Base-by-base conservation (phyloP, 306 rosid genomes). In the Cicer yamashitae region DNA sequence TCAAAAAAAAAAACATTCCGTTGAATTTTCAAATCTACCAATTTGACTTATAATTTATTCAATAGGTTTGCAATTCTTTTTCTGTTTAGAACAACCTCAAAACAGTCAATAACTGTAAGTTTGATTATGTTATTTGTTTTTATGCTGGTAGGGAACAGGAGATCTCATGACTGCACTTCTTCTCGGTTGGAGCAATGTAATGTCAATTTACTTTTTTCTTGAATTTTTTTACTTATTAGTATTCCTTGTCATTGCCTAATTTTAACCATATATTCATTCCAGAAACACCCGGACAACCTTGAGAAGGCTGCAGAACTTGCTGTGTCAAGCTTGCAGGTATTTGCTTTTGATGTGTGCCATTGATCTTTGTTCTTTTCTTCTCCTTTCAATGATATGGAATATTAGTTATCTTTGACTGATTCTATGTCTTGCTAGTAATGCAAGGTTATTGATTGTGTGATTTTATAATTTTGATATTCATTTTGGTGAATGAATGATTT, bases 171-270 rank as follows among this genome's bases (percentile, higher is more conserved):
- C 77, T 57, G 68, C 77, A 13, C 77, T 73, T 57, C 77, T 57
- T 73, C 77, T 73, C 11, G 77, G 77, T 73, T 73, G 77, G 77
- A 73, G 77, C 77, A 73, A 73, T 43, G 77, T 72, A 72, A 72
- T 72, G 14, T 17, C 77, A 8, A 56, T 71, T 56, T 40, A 30
- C 37, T 4, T 30, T 30, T 30, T 30, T 30, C 37, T 30, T 30
- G 37, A 30, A 3, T 30, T 30, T 30, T 30, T 30, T 30, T 4
- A 61, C 76, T 40, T 54, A 7, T 18, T 17, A 54, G 37, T 71
- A 20, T 17, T 52, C 39, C 20, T 54, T 18, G 20, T 40, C 34
- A 40, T 71, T 71, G 52, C 77, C 20, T 57, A 46, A 30, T 73
- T 45, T 30, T 30, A 6, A 59, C 46, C 70, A 39, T 40, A 20